Conservation (phyloP, 495 filamentous ascomycete genomes). For the Lophiostoma macrostomum region DNA sequence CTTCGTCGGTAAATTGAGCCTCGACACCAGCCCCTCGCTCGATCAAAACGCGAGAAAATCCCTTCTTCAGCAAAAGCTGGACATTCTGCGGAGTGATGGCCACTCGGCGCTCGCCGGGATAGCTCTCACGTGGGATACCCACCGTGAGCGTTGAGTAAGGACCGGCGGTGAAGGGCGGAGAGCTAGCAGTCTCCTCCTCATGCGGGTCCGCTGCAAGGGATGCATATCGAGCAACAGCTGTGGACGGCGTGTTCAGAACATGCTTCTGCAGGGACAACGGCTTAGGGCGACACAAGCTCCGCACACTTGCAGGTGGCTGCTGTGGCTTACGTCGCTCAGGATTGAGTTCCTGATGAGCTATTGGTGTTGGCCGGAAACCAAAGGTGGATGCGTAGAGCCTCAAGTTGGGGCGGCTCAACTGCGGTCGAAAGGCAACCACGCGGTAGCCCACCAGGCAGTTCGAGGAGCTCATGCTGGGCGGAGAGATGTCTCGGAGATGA, state of each 20-base stretch:
- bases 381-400: slow-evolving; percentile 17
- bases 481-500: slow-evolving; percentile 12
- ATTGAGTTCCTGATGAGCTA: slow-evolving; percentile 6
- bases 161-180: slow-evolving; percentile 44
- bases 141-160: slow-evolving; percentile 68
- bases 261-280: slow-evolving; percentile 24
- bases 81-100: slow-evolving; percentile 79
- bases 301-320: slow-evolving; percentile 6
- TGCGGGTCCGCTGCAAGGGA: slow-evolving; percentile 31
- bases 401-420: slow-evolving; percentile 13
- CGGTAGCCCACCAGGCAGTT: slow-evolving; percentile 20
- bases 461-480: slow-evolving; percentile 23
- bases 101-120: slow-evolving; percentile 69
- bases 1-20: slow-evolving; percentile 68
- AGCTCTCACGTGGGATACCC: slow-evolving; percentile 69
- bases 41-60: slow-evolving; percentile 67
- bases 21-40: slow-evolving; percentile 71
- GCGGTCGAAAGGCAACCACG: slow-evolving; percentile 19
- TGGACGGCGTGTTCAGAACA: slow-evolving; percentile 17
- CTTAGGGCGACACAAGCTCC: slow-evolving; percentile 14
- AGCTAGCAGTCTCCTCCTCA: slow-evolving; percentile 24
- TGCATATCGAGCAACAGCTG: slow-evolving; percentile 23
- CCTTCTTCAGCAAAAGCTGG: slow-evolving; percentile 71
- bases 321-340: not conserved
- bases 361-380: slow-evolving; percentile 11